phyloP scores from a whole-genome alignment of 768 basidiomycete genomes.

The Pulveroboletus sp. region DNA sequence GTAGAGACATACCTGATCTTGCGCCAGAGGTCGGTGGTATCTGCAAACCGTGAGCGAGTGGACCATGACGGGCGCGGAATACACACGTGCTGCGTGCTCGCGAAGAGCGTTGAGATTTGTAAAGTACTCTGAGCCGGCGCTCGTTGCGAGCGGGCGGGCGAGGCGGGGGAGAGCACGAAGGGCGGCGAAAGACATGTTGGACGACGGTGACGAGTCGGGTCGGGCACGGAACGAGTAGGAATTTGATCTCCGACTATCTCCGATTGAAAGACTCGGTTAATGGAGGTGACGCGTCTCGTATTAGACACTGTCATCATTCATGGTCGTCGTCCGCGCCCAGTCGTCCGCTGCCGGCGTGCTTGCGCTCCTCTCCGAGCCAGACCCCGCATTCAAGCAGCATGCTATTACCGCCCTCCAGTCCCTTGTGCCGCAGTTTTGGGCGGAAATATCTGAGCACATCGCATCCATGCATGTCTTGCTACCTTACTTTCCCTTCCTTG shows the following conservation, averaged over 20 bases:
- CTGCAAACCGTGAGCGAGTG: slow-evolving; percentile 38
- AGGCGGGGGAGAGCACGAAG: slow-evolving; percentile 43
- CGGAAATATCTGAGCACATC: slow-evolving; percentile 96
- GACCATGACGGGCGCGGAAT: slow-evolving; percentile 8
- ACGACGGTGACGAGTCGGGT: slow-evolving; percentile 8
- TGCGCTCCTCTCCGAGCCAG: slow-evolving; percentile 87
- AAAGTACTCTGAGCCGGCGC: slow-evolving; percentile 42
- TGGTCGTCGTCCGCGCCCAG: slow-evolving; percentile 73
- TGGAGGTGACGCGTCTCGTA: slow-evolving; percentile 47
- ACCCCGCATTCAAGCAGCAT: slow-evolving; percentile 84
- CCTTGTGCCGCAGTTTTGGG: slow-evolving; percentile 94
- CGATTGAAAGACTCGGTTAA: slow-evolving; percentile 34
- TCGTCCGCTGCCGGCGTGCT: slow-evolving; percentile 89
- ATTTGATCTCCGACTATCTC: slow-evolving; percentile 28
- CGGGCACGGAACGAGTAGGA: slow-evolving; percentile 26
- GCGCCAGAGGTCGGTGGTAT: slow-evolving; percentile 79
- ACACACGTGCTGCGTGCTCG: slow-evolving; percentile 64
- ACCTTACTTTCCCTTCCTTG: slow-evolving; percentile 3
- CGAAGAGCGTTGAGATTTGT: slow-evolving; percentile 54
- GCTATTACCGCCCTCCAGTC: slow-evolving; percentile 81
- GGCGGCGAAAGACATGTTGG: slow-evolving; percentile 49
- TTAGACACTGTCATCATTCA: slow-evolving; percentile 2
- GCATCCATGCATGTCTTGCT: slow-evolving; percentile 69
- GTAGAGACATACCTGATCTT: slow-evolving; percentile 68
- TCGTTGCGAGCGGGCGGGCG: slow-evolving; percentile 36